These are phyloP conservation scores for Pythium dissimile DNA, from an alignment of 352 stramenopile species.

Conservation along the genomic window DNA sequence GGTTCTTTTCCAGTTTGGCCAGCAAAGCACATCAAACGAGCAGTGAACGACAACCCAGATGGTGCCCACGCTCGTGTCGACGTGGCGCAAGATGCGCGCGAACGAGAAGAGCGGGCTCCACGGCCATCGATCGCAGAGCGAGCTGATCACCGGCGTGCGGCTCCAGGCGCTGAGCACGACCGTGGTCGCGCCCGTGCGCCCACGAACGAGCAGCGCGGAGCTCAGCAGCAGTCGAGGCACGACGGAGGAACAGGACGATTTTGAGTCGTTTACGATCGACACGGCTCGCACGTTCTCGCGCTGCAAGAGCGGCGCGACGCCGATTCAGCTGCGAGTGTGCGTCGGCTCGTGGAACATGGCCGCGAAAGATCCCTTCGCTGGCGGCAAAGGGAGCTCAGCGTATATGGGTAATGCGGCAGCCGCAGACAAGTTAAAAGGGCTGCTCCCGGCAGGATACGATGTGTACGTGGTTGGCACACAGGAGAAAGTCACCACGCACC, in stretches of 20 bases:
- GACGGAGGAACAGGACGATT: neutral
- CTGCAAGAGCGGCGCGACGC: neutral
- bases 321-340: constrained; percentile 46
- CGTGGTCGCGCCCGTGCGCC: neutral
- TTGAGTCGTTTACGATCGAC: neutral
- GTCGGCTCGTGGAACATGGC: constrained; percentile 77
- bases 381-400: constrained; percentile 18
- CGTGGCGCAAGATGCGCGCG: constrained; percentile 17
- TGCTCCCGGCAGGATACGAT: constrained; percentile 67
- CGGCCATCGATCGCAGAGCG: constrained; percentile 15
- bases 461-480: constrained; percentile 73
- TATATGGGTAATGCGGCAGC: constrained; percentile 44
- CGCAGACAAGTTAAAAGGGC: constrained; percentile 31
- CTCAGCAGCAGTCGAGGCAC: constrained; percentile 6
- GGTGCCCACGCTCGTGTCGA: constrained; percentile 11
- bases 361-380: constrained; percentile 52
- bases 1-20: neutral
- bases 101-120: constrained; percentile 11
- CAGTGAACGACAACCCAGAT: neutral
- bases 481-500: constrained; percentile 64
- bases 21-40: neutral
- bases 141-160: constrained; percentile 15
- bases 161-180: constrained; percentile 11
- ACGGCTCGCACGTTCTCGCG: neutral
- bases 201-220: constrained; percentile 8